A percentile compares a stretch with the other conserved stretches of the same genome.
These are phyloP conservation scores for Cajanus cajan DNA, from an alignment of 306 rosid genomes.

Conservation along the genomic window DNA sequence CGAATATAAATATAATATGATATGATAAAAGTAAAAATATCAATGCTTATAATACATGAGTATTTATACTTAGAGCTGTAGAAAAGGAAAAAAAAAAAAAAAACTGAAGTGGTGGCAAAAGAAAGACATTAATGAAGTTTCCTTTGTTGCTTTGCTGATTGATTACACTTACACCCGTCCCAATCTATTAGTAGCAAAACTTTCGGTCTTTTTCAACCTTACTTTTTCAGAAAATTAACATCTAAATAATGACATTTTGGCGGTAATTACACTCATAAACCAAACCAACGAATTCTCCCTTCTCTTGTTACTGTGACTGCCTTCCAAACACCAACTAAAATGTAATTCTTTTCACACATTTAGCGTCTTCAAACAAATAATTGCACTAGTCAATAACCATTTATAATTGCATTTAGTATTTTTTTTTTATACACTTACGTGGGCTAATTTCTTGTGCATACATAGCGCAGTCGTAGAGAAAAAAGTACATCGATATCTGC, in stretches of 20 bases:
- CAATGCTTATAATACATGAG: too few species aligned
- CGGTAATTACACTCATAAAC: conserved; percentile 19
- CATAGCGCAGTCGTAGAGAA: background rate
- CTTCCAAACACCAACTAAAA: background rate
- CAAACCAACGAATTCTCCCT: background rate
- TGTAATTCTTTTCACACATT: background rate
- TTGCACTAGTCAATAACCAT: background rate
- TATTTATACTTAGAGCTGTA: too few species aligned
- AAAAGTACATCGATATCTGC: background rate
- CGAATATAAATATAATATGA: too few species aligned
- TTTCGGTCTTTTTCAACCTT: conserved; percentile 5
- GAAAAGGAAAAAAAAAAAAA: too few species aligned
- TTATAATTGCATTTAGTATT: background rate
- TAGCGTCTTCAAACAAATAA: background rate
- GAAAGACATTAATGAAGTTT: background rate
- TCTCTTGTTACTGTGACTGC: background rate
- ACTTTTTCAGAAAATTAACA: background rate
- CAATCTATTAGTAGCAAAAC: background rate
- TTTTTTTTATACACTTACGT: background rate
- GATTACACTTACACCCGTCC: conserved; percentile 34
- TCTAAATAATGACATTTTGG: conserved; percentile 1
- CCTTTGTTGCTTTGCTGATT: background rate
- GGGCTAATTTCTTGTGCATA: background rate
- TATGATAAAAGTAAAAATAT: too few species aligned
- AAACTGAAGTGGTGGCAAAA: too few species aligned